Base-by-base conservation (phyloP, 106 monocot species). In the Acorus gramineus region DNA sequence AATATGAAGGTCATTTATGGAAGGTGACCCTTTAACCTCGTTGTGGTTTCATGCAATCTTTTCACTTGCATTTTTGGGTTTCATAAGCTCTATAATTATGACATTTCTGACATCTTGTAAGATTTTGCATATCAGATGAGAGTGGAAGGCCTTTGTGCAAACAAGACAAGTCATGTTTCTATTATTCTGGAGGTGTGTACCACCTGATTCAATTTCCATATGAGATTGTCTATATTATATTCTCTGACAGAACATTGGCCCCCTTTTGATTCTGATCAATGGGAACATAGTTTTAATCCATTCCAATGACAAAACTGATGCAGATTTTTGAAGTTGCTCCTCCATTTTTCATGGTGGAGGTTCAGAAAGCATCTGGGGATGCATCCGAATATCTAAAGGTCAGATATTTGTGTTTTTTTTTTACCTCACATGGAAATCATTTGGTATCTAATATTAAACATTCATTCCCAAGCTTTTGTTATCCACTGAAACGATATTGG, bases 261-360 rank as follows among this genome's bases (percentile, higher is more conserved):
- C 14, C 11, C 52, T 65, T 71, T 64, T 12, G 10, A 44, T 51
- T 55, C 8, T 62, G 7, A 45, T 42, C 47, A 3, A 3, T 61
- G 43, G 43, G 47, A 46, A 3, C 5, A 11, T 5, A 11, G 13
- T 2, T 57, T 57, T 11, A 11, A 14, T 46, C 4, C 14, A 11
- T 46, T 61, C 44, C 5, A 42, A 55, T 28, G 1, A 0, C 28
- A 77, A 64, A 52, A 50, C 46, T 75, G 42, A 50, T 42, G 46
- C 82, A 95, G 94, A 84, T 95, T 52, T 95, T 87, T 80, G 86
- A 95, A 74, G 84, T 95, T 76, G 94, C 90, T 13, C 94, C 94
- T 71, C 76, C 86, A 47, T 73, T 86, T 78, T 78, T 77, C 53
- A 87, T 95, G 94, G 82, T 95, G 47, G 86, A 90, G 64, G 66